Evolutionary conservation across 495 filamentous ascomycete genomes (phyloP).

Genomic region (Bombardia bombarda): DNA sequence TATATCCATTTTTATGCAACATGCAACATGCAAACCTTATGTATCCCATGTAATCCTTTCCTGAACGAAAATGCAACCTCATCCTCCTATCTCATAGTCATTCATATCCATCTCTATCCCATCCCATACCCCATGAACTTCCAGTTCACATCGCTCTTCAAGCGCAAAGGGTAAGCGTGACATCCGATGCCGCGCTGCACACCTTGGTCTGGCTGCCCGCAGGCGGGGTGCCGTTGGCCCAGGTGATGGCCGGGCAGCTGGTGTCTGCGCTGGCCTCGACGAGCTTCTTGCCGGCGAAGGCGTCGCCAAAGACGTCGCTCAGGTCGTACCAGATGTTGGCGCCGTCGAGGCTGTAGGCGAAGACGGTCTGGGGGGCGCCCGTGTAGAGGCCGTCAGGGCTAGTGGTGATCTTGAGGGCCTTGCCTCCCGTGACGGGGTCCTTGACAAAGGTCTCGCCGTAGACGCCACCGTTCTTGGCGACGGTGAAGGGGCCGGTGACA

Average conservation of each 20-base stretch:
- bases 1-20: no score
- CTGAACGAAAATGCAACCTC: no score
- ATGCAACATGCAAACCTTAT: no score
- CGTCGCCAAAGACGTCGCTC: conserved; percentile 46
- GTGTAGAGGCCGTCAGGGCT: conserved; percentile 43
- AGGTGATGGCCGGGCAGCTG: conserved; percentile 40
- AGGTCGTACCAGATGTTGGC: conserved; percentile 48
- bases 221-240: conserved; percentile 40
- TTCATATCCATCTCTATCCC: neutral
- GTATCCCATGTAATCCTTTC: no score
- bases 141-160: neutral
- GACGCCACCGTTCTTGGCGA: conserved; percentile 26
- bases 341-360: conserved; percentile 46
- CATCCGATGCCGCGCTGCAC: conserved; percentile 29
- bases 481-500: conserved; percentile 32
- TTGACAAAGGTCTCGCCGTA: conserved; percentile 37
- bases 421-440: conserved; percentile 45
- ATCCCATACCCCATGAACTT: neutral
- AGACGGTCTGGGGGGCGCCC: conserved; percentile 44
- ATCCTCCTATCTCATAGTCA: no score
- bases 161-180: conserved; percentile 22
- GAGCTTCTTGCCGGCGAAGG: conserved; percentile 42
- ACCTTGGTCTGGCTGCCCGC: conserved; percentile 45
- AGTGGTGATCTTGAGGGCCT: conserved; percentile 48
- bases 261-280: conserved; percentile 29